Evolutionary conservation across 495 filamentous ascomycete species (phyloP).

Genomic region (Hypoxylon fuscum): DNA sequence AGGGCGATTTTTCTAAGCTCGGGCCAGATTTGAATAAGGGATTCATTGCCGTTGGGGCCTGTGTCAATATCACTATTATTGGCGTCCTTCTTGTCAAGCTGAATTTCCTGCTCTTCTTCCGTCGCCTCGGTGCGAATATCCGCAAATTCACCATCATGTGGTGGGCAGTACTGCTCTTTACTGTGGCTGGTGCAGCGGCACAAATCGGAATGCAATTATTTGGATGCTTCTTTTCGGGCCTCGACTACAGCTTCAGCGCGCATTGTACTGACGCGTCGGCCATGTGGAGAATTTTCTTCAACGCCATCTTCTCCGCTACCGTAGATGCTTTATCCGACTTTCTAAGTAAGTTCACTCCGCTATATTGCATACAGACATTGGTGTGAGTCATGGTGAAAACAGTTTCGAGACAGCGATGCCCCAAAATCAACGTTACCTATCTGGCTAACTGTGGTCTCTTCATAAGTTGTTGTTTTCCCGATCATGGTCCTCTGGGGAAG

Average conservation of each 20-base stretch:
- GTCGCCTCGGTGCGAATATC: slow-evolving; percentile 3
- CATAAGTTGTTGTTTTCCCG: slow-evolving; percentile 22
- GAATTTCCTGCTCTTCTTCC: slow-evolving; percentile 31
- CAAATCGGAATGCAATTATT: slow-evolving; percentile 14
- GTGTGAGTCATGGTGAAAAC: neutral
- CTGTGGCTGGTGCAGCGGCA: slow-evolving; percentile 1
- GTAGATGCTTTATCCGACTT: slow-evolving; percentile 21
- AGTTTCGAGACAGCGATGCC: too few species aligned
- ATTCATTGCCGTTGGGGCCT: slow-evolving; percentile 1
- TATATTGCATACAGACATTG: neutral
- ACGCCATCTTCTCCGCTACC: slow-evolving; percentile 10
- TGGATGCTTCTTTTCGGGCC: slow-evolving; percentile 12
- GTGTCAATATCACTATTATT: slow-evolving; percentile 3
- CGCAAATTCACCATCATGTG: slow-evolving; percentile 11
- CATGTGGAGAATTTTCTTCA: slow-evolving; percentile 3
- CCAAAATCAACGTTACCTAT: too few species aligned
- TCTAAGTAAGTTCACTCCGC: slow-evolving; percentile 15
- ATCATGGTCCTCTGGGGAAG: slow-evolving; percentile 27
- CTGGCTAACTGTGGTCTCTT: neutral
- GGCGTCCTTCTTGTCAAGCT: slow-evolving; percentile 19
- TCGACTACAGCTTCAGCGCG: slow-evolving; percentile 12
- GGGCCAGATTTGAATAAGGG: slow-evolving; percentile 15
- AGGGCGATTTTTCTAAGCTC: neutral
- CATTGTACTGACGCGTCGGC: slow-evolving; percentile 6
- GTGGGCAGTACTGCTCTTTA: slow-evolving; percentile 19